phyloP scores from a whole-genome alignment of 768 basidiomycete species.

The Pilatotrama ljubarskyi region DNA sequence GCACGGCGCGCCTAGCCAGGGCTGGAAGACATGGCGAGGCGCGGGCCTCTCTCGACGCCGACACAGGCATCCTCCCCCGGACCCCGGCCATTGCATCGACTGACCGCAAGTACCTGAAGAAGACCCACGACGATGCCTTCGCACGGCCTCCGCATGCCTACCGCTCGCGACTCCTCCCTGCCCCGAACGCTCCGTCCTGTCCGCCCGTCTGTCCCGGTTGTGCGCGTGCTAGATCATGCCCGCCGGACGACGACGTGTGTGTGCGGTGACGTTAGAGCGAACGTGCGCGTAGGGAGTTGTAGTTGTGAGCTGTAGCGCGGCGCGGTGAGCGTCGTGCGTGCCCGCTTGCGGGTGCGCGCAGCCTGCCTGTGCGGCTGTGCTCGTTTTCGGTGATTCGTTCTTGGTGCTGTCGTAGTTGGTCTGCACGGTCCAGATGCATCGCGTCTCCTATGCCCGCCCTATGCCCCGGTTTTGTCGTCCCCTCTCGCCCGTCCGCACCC shows the following conservation, averaged over 20 bases:
- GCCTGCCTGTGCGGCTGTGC: conserved; percentile 24
- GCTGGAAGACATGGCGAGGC: conserved; percentile 29
- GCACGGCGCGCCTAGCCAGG: conserved; percentile 27
- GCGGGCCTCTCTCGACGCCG: conserved; percentile 15
- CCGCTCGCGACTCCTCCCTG: conserved; percentile 14
- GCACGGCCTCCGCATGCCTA: conserved; percentile 19
- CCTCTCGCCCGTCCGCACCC: conserved; percentile 5
- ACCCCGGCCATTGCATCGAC: conserved; percentile 8
- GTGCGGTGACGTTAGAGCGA: conserved; percentile 21
- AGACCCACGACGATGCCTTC: conserved; percentile 11
- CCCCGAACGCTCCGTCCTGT: conserved; percentile 20
- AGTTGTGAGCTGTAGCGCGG: conserved; percentile 12
- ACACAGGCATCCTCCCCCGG: conserved; percentile 3
- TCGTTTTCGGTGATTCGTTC: background rate
- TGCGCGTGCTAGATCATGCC: conserved; percentile 30
- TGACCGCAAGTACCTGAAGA: conserved; percentile 7
- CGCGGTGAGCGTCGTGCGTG: conserved; percentile 15
- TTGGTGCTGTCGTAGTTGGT: conserved; percentile 1
- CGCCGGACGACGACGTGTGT: conserved; percentile 12
- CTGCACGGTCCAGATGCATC: conserved; percentile 8
- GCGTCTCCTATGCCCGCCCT: conserved; percentile 16
- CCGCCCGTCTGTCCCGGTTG: conserved; percentile 12
- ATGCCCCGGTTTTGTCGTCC: conserved; percentile 22
- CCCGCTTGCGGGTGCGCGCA: conserved; percentile 18
- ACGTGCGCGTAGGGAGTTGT: conserved; percentile 19